Evolutionary conservation across 75 land plant genomes (phyloP), one percentile per base, ranked within the genome.

Genomic region (Adiantum capillusveneris): DNA sequence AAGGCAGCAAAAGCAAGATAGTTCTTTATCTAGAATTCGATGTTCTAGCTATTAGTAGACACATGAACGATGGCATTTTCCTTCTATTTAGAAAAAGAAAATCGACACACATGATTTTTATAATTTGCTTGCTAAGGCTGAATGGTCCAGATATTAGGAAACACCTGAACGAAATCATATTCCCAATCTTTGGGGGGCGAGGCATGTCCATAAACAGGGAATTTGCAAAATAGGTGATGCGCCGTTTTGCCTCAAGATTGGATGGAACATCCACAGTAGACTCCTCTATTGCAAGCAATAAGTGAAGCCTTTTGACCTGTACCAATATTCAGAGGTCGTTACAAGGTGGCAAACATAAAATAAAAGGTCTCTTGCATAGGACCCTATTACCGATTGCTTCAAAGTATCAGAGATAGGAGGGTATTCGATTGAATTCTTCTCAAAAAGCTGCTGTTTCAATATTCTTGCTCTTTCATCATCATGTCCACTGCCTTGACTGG

Each of bases 131-230:
- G n/a, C n/a, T n/a, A n/a, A n/a, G n/a, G n/a, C n/a, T n/a, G n/a
- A n/a, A n/a, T n/a, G n/a, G n/a, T n/a, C n/a, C 9, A 34, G 37
- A 3, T 5, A 34, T 9, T 5, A 9, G 37, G 9, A 9, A 34
- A 9, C 37, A 73, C 76, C 76, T 73, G 60, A 73, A 73, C 31
- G 76, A 73, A 0, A 73, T 48, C 76, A 73, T 73, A 25, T 67
- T 56, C 17, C 53, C 65, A 31, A 73, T 71, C 31, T 52, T 55
- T 24, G 70, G 70, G 44, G 76, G 73, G 11, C 50, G 65, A 19
- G 76, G 76, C 76, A 73, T 66, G 27, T 62, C 41, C 76, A 73
- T 73, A 56, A 73, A 73, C 46, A 73, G 44, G 7, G 76, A 73
- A 49, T 73, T 73, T 6, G 76, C 62, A 64, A 73, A 73, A 56